Evolutionary conservation across 257 asterid genomes (phyloP).

Genomic region (Leptodermis oblonga): DNA sequence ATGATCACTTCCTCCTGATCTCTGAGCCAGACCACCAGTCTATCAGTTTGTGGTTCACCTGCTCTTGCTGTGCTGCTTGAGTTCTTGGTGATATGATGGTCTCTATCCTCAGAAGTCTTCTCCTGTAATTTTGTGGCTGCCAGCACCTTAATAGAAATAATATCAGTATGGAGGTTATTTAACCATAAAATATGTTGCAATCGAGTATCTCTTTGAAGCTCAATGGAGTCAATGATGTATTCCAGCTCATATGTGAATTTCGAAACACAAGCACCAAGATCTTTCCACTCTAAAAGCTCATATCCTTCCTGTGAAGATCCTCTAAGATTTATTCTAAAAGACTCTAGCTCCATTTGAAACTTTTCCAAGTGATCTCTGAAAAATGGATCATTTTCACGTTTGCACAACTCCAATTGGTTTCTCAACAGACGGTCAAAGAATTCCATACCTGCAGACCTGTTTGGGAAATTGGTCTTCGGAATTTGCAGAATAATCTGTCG

Average conservation of each 20-base stretch:
- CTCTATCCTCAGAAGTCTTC: neutral
- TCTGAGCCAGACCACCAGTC: neutral
- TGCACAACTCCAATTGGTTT: neutral
- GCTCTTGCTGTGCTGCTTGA: neutral
- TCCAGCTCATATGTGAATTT: neutral
- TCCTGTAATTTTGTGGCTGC: neutral
- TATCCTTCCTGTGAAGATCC: neutral
- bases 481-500: neutral
- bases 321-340: neutral
- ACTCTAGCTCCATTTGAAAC: neutral
- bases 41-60: conserved; percentile 1
- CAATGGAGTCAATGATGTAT: neutral
- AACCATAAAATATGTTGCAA: neutral
- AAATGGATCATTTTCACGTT: neutral
- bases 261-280: neutral
- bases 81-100: neutral
- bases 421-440: neutral
- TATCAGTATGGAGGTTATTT: neutral
- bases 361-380: neutral
- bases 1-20: neutral
- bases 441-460: neutral
- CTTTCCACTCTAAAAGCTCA: neutral
- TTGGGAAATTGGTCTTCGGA: neutral
- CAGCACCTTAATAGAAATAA: neutral
- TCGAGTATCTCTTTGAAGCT: neutral